Evolutionary conservation across 768 basidiomycete species (phyloP), one percentile per base, ranked within the genome.

Genomic region (Lentinus brumalis): DNA sequence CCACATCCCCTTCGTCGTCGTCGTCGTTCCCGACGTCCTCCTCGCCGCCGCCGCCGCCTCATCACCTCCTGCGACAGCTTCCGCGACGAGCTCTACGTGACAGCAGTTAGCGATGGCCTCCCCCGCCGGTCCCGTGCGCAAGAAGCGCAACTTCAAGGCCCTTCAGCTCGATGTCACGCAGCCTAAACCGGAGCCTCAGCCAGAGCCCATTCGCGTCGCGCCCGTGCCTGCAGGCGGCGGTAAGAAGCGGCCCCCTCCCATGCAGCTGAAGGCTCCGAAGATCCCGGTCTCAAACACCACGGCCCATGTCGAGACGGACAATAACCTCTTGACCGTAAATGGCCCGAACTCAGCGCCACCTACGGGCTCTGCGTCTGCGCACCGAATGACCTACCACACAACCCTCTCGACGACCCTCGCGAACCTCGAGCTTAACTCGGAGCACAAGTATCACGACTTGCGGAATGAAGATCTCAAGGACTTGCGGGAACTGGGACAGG

Each of bases 71-170:
- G 18, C 39, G 35, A 35, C 7, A 35, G 35, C 35, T 32, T 56
- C n/a, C 16, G 31, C 32, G n/a, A 40, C 40, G 11, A 10, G 32
- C 10, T 41, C 30, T 16, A 29, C 18, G 46, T 18, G 44, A 50
- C 51, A 15, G 31, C n/a, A n/a, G 50, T 31, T 15, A n/a, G 31
- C 15, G 35, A 62, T 62, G 64, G 60, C 57, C 12, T 41, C 60
- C 9, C 60, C 56, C 39, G 49, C 64, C 1, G 67, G 63, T n/a
- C 69, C 88, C 56, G 84, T 92, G 63, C 89, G 92, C 75, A 92
- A 93, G 82, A 95, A 95, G 74, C 87, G 93, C 63, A 95, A 95
- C 73, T 94, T 93, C 83, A 94, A 93, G 76, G 86, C 83, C 41
- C 83, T 95, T 9, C 86, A 88, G 77, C 86, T 95, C 71, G 81